Evolutionary conservation across 441 rosid genomes (phyloP).

Genomic region (Corymbia calophylla): DNA sequence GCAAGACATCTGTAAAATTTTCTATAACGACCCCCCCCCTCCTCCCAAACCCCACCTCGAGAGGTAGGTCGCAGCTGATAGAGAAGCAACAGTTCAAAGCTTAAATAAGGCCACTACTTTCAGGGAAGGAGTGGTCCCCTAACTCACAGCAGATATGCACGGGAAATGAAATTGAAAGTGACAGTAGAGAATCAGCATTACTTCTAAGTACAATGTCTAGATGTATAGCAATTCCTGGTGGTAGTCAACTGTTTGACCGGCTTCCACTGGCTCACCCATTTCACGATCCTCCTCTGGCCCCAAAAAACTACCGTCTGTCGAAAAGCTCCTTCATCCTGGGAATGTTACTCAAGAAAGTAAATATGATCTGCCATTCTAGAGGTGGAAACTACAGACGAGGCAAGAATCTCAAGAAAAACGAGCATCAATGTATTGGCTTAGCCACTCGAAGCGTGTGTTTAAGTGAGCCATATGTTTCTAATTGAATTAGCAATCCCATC

Average conservation of each 20-base stretch:
- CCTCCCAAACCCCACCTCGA: not conserved
- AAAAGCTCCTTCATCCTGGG: not conserved
- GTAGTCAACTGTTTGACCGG: not conserved
- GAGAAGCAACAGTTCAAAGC: not conserved
- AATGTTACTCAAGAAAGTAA: not conserved
- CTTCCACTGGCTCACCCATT: not conserved
- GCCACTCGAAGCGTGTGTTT: not conserved
- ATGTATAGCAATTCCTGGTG: not conserved
- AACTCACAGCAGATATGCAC: not conserved
- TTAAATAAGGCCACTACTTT: not conserved
- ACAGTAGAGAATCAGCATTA: not conserved
- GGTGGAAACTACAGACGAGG: not conserved
- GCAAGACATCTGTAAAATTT: not conserved
- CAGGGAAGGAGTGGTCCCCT: not conserved
- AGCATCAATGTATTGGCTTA: not conserved
- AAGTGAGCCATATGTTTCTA: not conserved
- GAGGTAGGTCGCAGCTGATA: not conserved
- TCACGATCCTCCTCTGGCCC: not conserved
- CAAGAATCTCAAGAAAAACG: not conserved
- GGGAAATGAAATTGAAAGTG: not conserved
- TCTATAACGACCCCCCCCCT: not conserved
- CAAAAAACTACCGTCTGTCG: not conserved
- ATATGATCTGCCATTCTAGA: not conserved
- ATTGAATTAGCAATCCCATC: not conserved
- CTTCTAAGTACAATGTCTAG: not conserved